A percentile compares a stretch with the other conserved stretches of the same genome.
These are phyloP conservation scores for Friedmanniomyces endolithicus DNA, from an alignment of 495 filamentous ascomycete species.

Conservation along the genomic window DNA sequence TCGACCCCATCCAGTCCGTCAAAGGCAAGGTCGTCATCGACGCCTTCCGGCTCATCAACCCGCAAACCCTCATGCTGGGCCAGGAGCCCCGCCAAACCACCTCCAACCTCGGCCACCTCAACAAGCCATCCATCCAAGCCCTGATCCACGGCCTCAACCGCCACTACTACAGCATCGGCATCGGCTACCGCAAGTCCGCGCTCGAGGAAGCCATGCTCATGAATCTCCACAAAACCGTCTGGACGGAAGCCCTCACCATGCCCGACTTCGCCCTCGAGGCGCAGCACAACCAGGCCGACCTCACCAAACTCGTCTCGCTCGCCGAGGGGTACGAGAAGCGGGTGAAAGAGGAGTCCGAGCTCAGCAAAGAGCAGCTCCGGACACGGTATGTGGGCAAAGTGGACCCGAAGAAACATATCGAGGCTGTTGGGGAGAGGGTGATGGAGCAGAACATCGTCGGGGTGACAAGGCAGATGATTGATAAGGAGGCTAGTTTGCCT, in stretches of 20 bases:
- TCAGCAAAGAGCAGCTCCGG: conserved; percentile 95
- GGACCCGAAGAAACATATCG: conserved; percentile 97
- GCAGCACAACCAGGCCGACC: conserved; percentile 65
- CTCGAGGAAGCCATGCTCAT: conserved; percentile 99
- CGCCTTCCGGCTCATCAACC: conserved; percentile 97
- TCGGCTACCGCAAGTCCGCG: conserved; percentile 95
- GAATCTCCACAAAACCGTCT: conserved; percentile 98
- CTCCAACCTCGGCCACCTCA: conserved; percentile 91
- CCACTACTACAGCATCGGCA: conserved; percentile 97
- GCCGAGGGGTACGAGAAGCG: conserved; percentile 97
- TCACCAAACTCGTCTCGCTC: conserved; percentile 75
- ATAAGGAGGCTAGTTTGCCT: conserved; percentile 80
- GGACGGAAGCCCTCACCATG: conserved; percentile 97
- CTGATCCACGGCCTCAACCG: conserved; percentile 95
- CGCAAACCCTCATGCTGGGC: conserved; percentile 94
- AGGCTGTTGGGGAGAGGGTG: conserved; percentile 86
- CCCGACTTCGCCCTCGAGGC: conserved; percentile 84
- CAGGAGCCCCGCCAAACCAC: conserved; percentile 98
- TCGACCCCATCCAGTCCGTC: conserved; percentile 97
- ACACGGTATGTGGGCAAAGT: conserved; percentile 98
- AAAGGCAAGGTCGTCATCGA: conserved; percentile 99
- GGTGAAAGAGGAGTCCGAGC: conserved; percentile 93
- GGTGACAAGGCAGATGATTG: conserved; percentile 94
- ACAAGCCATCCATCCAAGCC: conserved; percentile 98
- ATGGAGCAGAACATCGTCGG: conserved; percentile 99